These are phyloP conservation scores for Apiospora saccharicola DNA, from an alignment of 2,329 filamentous ascomycete genomes.

Conservation along the genomic window DNA sequence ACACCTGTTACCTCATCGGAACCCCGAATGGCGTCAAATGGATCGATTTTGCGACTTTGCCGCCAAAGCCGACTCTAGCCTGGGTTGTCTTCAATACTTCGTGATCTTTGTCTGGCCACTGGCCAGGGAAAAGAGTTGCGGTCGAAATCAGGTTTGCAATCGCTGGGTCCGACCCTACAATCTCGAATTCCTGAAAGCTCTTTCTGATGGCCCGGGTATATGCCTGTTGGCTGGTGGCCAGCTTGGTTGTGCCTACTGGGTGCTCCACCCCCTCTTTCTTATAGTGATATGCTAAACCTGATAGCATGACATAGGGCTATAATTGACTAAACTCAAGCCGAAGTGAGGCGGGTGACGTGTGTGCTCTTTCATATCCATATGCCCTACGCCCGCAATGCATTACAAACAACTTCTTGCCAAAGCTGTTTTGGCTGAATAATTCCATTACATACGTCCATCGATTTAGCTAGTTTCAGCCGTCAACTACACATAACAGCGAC, in stretches of 20 bases:
- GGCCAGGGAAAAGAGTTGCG: slow-evolving; percentile 3
- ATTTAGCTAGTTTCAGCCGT: slow-evolving; percentile 5
- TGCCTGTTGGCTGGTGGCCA: slow-evolving; percentile 7
- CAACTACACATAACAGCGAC: slow-evolving; percentile 12
- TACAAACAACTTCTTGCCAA: not conserved
- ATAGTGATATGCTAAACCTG: slow-evolving; percentile 16
- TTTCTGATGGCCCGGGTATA: not conserved
- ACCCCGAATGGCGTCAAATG: slow-evolving; percentile 12
- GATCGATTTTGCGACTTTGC: slow-evolving; percentile 14
- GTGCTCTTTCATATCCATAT: not conserved
- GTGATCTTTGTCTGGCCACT: not conserved
- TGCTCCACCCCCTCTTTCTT: slow-evolving; percentile 3
- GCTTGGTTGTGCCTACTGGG: slow-evolving; percentile 5
- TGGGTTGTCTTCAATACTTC: not conserved
- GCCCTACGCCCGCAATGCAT: not conserved
- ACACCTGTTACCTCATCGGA: not conserved
- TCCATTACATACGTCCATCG: not conserved
- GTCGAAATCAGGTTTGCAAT: slow-evolving; percentile 13
- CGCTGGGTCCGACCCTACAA: not conserved
- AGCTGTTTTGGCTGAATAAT: slow-evolving; percentile 1
- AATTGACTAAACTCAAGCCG: slow-evolving; percentile 8
- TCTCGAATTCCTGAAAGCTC: slow-evolving; percentile 1
- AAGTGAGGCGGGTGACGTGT: slow-evolving; percentile 14
- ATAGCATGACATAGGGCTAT: slow-evolving; percentile 20
- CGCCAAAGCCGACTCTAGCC: slow-evolving; percentile 14